These are phyloP conservation scores for Alternaria novae-zelandiae DNA, from an alignment of 2,329 filamentous ascomycete genomes.

Conservation along the genomic window DNA sequence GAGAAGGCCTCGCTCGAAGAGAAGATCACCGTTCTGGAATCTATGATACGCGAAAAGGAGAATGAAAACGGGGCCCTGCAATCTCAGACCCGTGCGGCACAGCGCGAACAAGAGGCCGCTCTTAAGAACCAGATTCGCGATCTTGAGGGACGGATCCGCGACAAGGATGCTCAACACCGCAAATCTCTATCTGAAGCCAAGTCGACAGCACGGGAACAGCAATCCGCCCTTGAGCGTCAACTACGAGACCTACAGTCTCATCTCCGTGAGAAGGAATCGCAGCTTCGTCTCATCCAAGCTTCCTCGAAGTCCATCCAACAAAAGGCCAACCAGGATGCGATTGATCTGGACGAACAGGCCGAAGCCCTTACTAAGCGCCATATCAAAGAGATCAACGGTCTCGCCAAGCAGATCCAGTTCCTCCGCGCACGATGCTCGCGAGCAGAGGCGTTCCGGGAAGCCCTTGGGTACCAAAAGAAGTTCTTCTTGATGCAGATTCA, in stretches of 20 bases:
- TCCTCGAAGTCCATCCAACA: slow-evolving; percentile 38
- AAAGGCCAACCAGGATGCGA: slow-evolving; percentile 37
- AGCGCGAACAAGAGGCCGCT: slow-evolving; percentile 57
- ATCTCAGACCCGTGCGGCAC: slow-evolving; percentile 59
- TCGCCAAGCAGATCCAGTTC: slow-evolving; percentile 90
- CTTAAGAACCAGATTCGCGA: slow-evolving; percentile 59
- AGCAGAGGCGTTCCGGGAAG: slow-evolving; percentile 79
- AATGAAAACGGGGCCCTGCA: slow-evolving; percentile 25
- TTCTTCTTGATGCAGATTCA: slow-evolving; percentile 81
- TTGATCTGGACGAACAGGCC: slow-evolving; percentile 54
- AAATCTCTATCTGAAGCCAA: slow-evolving; percentile 36
- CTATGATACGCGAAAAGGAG: slow-evolving; percentile 48
- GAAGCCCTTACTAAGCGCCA: slow-evolving; percentile 73
- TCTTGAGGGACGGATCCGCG: slow-evolving; percentile 34
- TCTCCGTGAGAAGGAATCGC: slow-evolving; percentile 36
- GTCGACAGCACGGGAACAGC: slow-evolving; percentile 51
- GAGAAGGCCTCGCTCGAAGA: slow-evolving; percentile 66
- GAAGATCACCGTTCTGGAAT: slow-evolving; percentile 54
- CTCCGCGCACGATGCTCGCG: slow-evolving; percentile 81
- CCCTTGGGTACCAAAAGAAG: slow-evolving; percentile 85
- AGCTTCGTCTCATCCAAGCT: slow-evolving; percentile 33
- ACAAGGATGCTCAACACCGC: slow-evolving; percentile 40
- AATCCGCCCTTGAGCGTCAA: slow-evolving; percentile 56
- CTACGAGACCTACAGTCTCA: slow-evolving; percentile 42
- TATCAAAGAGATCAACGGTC: slow-evolving; percentile 76